These are phyloP conservation scores for Fusarium oxysporum DNA, from an alignment of 2,329 filamentous ascomycete genomes.

Conservation along the genomic window DNA sequence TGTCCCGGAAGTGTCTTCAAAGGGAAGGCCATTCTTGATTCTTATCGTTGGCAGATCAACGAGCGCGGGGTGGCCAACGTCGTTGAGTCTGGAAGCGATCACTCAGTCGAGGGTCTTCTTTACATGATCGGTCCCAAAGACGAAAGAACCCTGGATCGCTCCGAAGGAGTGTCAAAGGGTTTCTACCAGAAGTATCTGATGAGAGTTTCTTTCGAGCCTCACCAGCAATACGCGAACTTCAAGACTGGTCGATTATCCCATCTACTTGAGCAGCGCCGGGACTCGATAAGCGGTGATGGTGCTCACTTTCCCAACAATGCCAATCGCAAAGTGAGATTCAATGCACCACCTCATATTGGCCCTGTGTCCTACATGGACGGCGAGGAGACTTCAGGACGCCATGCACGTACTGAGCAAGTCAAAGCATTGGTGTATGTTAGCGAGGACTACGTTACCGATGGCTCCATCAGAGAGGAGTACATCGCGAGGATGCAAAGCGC, in stretches of 20 bases:
- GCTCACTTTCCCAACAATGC: neutral
- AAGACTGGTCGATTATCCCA: neutral
- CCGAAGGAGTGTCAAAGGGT: conserved; percentile 2
- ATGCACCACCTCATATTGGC: too few relatives aligned
- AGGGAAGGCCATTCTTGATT: conserved; percentile 2
- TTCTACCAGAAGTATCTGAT: neutral
- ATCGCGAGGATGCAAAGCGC: neutral
- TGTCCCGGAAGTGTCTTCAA: conserved; percentile 12
- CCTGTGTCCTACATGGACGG: neutral
- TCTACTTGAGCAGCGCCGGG: neutral
- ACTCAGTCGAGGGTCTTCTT: conserved; percentile 5
- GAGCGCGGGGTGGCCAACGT: conserved; percentile 8
- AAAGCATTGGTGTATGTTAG: conserved; percentile 6
- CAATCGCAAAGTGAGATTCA: neutral
- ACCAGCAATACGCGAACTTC: neutral
- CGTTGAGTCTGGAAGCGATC: neutral
- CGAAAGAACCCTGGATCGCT: neutral
- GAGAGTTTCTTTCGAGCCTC: neutral
- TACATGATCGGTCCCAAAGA: neutral
- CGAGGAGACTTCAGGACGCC: neutral
- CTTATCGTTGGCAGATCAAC: conserved; percentile 5
- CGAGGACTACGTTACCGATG: neutral
- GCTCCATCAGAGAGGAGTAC: conserved; percentile 6
- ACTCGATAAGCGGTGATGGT: neutral
- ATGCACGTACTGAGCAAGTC: neutral